These are phyloP conservation scores for Perkinsus marinus DNA, from an alignment of 169 alveolate species.

Conservation along the genomic window DNA sequence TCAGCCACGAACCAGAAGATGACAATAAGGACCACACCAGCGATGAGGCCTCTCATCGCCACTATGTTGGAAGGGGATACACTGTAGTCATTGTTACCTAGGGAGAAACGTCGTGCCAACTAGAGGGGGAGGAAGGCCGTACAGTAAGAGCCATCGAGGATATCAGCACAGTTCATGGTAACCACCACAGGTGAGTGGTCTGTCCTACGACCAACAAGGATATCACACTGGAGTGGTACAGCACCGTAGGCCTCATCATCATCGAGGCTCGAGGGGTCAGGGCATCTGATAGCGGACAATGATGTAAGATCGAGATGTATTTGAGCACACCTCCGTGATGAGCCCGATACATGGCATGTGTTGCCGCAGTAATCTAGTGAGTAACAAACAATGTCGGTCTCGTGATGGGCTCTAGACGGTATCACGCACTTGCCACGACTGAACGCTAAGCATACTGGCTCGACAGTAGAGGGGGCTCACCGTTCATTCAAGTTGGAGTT, in stretches of 20 bases:
- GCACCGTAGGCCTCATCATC: not conserved
- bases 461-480: not conserved
- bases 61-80: not conserved
- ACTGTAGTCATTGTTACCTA: not conserved
- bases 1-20: too few species aligned
- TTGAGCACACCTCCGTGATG: not conserved
- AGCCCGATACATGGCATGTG: not conserved
- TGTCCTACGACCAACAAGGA: not conserved
- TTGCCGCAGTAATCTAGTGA: not conserved
- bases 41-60: too few species aligned
- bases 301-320: too few species aligned
- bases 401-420: not conserved
- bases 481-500: not conserved
- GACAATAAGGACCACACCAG: too few species aligned
- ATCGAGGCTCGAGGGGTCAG: not conserved
- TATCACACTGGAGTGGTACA: not conserved
- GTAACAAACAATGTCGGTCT: not conserved
- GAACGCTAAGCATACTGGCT: not conserved
- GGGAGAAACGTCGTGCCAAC: not conserved
- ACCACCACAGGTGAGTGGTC: not conserved
- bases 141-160: not conserved
- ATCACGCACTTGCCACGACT: not conserved
- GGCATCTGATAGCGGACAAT: not conserved
- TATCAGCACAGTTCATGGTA: not conserved
- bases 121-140: not conserved